Percentiles rank a stretch among this genome's conserved stretches.
Evolutionary conservation across 2,329 filamentous ascomycete species (phyloP).

Genomic region (Diaporthe eres): DNA sequence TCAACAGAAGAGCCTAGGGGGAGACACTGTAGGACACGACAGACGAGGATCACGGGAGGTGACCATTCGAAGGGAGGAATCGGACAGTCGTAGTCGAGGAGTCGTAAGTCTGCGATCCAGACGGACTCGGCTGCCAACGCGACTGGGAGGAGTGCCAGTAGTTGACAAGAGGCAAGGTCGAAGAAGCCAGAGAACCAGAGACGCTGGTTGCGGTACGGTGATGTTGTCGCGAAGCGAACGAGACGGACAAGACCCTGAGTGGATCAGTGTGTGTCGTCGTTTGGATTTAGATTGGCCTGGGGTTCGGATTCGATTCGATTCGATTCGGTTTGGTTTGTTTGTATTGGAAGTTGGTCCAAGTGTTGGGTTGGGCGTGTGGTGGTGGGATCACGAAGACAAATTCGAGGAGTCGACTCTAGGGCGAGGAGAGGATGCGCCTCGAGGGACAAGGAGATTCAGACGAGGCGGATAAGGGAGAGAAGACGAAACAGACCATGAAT

Average conservation of each 20-base stretch:
- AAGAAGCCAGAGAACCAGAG: constrained; percentile 15
- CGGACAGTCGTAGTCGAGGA: constrained; percentile 21
- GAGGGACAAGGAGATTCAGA: constrained; percentile 48
- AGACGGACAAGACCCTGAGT: constrained; percentile 9
- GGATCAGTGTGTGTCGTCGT: constrained; percentile 7
- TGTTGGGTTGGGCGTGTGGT: constrained; percentile 42
- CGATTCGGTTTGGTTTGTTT: constrained; percentile 21
- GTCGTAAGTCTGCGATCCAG: background rate
- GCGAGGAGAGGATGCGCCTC: constrained; percentile 48
- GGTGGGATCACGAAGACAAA: constrained; percentile 42
- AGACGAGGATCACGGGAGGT: constrained; percentile 40
- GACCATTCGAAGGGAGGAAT: constrained; percentile 33
- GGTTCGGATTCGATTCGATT: constrained; percentile 14
- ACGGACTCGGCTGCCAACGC: constrained; percentile 36
- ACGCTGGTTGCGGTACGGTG: constrained; percentile 1
- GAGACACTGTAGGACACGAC: constrained; percentile 39
- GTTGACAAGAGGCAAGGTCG: constrained; percentile 24
- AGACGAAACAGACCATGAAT: constrained; percentile 39
- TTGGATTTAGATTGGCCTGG: background rate
- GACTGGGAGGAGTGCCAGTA: constrained; percentile 4
- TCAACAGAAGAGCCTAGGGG: constrained; percentile 50
- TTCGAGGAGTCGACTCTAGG: constrained; percentile 46
- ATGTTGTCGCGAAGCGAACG: constrained; percentile 14
- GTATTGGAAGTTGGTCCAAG: constrained; percentile 32
- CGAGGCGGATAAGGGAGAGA: constrained; percentile 44